A percentile compares a stretch with the other conserved stretches of the same genome.
Conservation (phyloP, 2,329 filamentous ascomycete genomes). For the Knufia fluminis region DNA sequence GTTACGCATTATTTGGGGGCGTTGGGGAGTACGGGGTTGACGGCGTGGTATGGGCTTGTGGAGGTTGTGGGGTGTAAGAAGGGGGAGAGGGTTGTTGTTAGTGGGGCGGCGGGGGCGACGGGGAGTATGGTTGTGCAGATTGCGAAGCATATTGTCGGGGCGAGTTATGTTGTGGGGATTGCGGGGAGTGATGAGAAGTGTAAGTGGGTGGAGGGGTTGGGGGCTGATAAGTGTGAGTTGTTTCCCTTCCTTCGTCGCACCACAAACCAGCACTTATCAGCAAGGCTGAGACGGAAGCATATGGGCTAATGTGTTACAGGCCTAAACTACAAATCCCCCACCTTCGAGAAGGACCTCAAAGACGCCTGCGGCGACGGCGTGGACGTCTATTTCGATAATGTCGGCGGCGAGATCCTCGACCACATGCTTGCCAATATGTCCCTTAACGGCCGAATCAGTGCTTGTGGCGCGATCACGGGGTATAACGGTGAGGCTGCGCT, state of each 20-base stretch:
- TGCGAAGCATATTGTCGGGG: conserved; percentile 53
- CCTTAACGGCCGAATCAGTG: conserved; percentile 24
- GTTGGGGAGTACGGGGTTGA: conserved; percentile 43
- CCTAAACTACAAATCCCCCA: conserved; percentile 58
- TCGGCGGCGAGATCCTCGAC: conserved; percentile 22
- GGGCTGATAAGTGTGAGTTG: conserved; percentile 41
- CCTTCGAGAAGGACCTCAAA: conserved; percentile 41
- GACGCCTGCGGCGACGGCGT: conserved; percentile 31
- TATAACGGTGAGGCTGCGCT: conserved; percentile 21
- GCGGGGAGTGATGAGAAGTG: conserved; percentile 61
- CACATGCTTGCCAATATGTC: conserved; percentile 16
- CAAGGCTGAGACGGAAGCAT: too few species aligned
- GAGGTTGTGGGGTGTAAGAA: conserved; percentile 57
- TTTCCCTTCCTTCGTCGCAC: neutral
- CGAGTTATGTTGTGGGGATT: conserved; percentile 51
- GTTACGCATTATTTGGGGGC: conserved; percentile 35
- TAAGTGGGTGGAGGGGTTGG: conserved; percentile 55
- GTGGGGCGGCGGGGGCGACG: conserved; percentile 68
- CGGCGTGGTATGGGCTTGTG: conserved; percentile 65
- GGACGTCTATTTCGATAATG: conserved; percentile 64
- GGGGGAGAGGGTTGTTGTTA: conserved; percentile 67
- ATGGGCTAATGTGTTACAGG: too few species aligned
- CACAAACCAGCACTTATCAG: too few species aligned
- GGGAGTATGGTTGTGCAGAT: conserved; percentile 50
- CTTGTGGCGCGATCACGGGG: conserved; percentile 54